Conservation (phyloP, 2,329 filamentous ascomycete genomes). For the Sporothrix protearum region DNA sequence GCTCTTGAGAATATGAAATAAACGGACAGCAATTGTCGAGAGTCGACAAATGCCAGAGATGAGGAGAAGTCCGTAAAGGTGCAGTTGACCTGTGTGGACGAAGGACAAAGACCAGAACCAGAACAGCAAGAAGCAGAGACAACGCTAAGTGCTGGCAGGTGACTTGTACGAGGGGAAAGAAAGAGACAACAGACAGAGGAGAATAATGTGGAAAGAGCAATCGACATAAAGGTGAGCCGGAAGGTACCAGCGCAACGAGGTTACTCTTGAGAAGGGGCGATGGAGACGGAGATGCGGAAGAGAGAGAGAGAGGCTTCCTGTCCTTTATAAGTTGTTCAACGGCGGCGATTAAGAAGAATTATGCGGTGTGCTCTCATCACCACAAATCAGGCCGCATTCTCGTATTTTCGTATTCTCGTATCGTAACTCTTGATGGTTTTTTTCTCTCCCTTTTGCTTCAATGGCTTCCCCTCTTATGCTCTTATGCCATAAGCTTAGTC, state of each 20-base stretch:
- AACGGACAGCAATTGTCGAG: background rate
- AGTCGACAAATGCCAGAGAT: background rate
- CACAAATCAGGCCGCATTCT: background rate
- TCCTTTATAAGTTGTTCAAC: background rate
- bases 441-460: background rate
- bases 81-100: background rate
- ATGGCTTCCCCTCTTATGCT: background rate
- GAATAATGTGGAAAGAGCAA: background rate
- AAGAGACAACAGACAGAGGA: background rate
- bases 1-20: background rate
- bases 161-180: slow-evolving; percentile 4
- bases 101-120: slow-evolving; percentile 13
- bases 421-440: background rate
- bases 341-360: background rate
- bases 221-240: background rate
- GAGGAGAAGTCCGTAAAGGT: background rate
- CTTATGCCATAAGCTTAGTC: background rate
- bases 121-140: slow-evolving; percentile 5
- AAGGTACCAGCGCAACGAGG: background rate
- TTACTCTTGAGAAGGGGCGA: slow-evolving; percentile 2
- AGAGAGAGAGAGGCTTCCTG: background rate
- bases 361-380: background rate
- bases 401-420: background rate
- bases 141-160: slow-evolving; percentile 9
- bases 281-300: background rate